Evolutionary conservation across 768 basidiomycete genomes (phyloP), one percentile per base, ranked within the genome.

Genomic region (Clitopilus passeckerianus): DNA sequence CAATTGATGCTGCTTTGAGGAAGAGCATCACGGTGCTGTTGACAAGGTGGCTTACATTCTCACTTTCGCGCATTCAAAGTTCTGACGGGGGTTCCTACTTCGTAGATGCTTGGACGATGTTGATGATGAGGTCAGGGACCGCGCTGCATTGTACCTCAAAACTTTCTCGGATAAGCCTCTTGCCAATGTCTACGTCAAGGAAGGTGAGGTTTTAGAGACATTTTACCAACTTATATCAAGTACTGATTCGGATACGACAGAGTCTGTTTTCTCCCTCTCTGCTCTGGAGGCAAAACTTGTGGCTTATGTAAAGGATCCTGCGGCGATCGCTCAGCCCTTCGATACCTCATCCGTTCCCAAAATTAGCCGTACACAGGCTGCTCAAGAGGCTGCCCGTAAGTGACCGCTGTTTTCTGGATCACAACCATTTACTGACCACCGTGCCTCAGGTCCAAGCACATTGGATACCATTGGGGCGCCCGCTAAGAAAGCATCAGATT

Each of bases 121-220:
- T 18, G 97, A 99, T 61, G 97, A 99, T 67, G 97, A 99, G 78
- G 97, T 99, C 57, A 87, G 97, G 46, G 97, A 99, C 73, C 90
- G 97, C 54, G 97, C 97, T 5, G 92, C 97, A 8, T 81, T 99
- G 74, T 98, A 97, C 72, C 82, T 98, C 62, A 89, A 85, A 72
- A 83, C 90, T 3, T 85, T 96, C 68, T 83, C 86, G 64, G 91
- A 90, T 69, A 84, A 90, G 63, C 74, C 82, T 9, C 78, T 99
- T 59, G 93, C 92, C 9, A 87, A 92, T 66, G 80, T 83, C 16
- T 98, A 95, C 70, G 86, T 98, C 63, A 94, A 90, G 75, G 94
- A 97, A 76, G 96, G 96, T 95, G 37, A 50, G 46, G n/a, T 3
- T 5, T 41, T 41, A 41, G 12, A 37, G 27, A 24, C n/a, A 37